Evolutionary conservation across 306 rosid species (phyloP), one percentile per base, ranked within the genome.

Genomic region (Acacia confusa): DNA sequence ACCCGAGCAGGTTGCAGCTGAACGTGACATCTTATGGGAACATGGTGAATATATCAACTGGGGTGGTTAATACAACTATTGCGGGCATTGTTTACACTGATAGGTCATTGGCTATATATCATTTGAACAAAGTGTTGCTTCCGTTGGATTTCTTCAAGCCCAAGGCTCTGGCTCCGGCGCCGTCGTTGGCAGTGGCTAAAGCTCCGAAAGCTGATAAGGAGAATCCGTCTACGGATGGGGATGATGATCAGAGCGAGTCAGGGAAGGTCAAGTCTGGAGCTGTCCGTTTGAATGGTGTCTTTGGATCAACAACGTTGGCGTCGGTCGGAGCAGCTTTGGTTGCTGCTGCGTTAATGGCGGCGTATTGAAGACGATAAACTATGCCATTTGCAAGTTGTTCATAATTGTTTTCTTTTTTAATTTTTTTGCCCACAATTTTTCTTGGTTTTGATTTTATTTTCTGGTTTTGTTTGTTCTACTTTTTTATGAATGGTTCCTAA

Each of bases 1-100:
- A 82, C 36, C 88, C 88, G 3, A 50, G 82, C 0, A 86, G 88
- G 77, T 82, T 70, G 70, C 91, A 88, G 68, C 55, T 89, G 9
- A 89, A 91, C 44, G 91, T 91, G 48, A 91, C 91, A 7, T 88
- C 93, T 30, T 82, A 85, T 45, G 92, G 96, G 25, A 89, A 82
- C 68, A 81, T 84, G 55, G 96, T 91, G 73, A 91, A 91, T 69
- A 78, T 87, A 20, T 82, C 92, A 36, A 86, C 84, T 15, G 93
- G 96, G 40, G 85, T 84, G 50, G 89, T 88, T 3, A 80, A 91
- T 70, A 82, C 91, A 36, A 85, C 90, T 0, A 63, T 91, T 40
- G 84, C 87, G 0, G 93, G 93, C 4, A 86, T 91, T 17, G 88
- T 91, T 7, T 89, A 91, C 38, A 14, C 91, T 0, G 96, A 91